Evolutionary conservation across 495 filamentous ascomycete genomes (phyloP).

Genomic region (Lophium mytilinum): DNA sequence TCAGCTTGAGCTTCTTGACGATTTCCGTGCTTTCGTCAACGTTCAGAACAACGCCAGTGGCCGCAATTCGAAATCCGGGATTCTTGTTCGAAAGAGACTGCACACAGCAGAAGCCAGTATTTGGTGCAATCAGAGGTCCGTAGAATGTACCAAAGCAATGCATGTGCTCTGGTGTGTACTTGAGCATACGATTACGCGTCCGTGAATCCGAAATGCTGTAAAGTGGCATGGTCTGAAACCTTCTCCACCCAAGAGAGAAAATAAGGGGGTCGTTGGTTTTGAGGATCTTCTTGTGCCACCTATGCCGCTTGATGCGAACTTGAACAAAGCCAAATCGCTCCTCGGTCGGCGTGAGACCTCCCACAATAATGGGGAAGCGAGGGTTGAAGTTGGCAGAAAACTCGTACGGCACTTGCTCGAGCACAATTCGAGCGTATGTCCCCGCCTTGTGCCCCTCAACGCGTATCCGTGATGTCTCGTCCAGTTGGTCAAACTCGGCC

Average conservation of each 20-base stretch:
- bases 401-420: slow-evolving; percentile 82
- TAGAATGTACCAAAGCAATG: slow-evolving; percentile 95
- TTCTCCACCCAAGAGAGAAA: slow-evolving; percentile 94
- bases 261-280: slow-evolving; percentile 97
- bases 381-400: slow-evolving; percentile 85
- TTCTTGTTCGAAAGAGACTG: slow-evolving; percentile 83
- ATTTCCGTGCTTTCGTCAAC: slow-evolving; percentile 94
- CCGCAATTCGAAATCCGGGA: slow-evolving; percentile 87
- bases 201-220: slow-evolving; percentile 92
- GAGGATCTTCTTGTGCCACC: slow-evolving; percentile 98
- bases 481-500: slow-evolving; percentile 77
- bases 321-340: slow-evolving; percentile 94
- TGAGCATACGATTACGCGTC: slow-evolving; percentile 91
- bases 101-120: slow-evolving; percentile 89
- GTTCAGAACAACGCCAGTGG: slow-evolving; percentile 83
- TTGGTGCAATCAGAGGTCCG: slow-evolving; percentile 87
- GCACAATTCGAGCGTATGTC: slow-evolving; percentile 82
- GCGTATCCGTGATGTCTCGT: slow-evolving; percentile 65
- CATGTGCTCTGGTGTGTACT: slow-evolving; percentile 97
- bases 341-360: slow-evolving; percentile 83
- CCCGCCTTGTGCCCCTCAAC: slow-evolving; percentile 92
- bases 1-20: slow-evolving; percentile 97
- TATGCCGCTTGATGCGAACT: slow-evolving; percentile 88
- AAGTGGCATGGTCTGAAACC: slow-evolving; percentile 86
- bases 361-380: slow-evolving; percentile 76